phyloP scores from a whole-genome alignment of 1,284 basidiomycete genomes.

The Austroboletus niveus region DNA sequence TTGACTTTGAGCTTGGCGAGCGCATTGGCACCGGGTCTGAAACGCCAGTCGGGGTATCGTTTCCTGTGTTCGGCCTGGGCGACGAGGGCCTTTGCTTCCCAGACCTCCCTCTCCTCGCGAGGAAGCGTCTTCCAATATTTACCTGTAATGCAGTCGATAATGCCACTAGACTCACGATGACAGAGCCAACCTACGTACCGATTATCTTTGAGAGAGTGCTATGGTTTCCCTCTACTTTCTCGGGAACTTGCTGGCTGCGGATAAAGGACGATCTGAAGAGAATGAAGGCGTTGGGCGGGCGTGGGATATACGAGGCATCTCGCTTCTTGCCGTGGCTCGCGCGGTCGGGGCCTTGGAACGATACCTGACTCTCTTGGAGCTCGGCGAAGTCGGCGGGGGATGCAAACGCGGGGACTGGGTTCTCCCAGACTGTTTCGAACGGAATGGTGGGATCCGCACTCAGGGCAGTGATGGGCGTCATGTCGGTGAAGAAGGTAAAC shows the following conservation, averaged over 20 bases:
- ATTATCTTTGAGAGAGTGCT: conserved; percentile 68
- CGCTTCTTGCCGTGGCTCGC: conserved; percentile 45
- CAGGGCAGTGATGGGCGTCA: conserved; percentile 42
- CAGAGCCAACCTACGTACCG: conserved; percentile 32
- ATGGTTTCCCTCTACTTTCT: conserved; percentile 76
- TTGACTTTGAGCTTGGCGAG: conserved; percentile 49
- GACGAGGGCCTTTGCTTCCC: conserved; percentile 72
- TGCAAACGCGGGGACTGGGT: conserved; percentile 13
- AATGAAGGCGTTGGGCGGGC: conserved; percentile 94
- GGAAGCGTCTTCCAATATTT: conserved; percentile 63
- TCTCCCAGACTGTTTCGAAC: conserved; percentile 38
- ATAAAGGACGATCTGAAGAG: conserved; percentile 91
- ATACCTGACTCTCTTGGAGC: conserved; percentile 11
- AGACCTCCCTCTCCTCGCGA: conserved; percentile 60
- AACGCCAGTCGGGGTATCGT: conserved; percentile 76
- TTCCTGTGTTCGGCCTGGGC: conserved; percentile 77
- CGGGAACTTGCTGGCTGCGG: conserved; percentile 70
- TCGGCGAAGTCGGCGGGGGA: conserved; percentile 24
- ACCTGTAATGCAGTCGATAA: conserved; percentile 32
- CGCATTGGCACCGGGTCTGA: conserved; percentile 60
- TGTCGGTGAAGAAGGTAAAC: conserved; percentile 48
- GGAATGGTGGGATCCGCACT: conserved; percentile 35
- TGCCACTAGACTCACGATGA: background rate
- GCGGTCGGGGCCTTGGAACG: conserved; percentile 26
- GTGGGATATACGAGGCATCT: conserved; percentile 72